These are phyloP conservation scores for Polychaeton citri DNA, from an alignment of 2,329 filamentous ascomycete genomes.

Conservation along the genomic window DNA sequence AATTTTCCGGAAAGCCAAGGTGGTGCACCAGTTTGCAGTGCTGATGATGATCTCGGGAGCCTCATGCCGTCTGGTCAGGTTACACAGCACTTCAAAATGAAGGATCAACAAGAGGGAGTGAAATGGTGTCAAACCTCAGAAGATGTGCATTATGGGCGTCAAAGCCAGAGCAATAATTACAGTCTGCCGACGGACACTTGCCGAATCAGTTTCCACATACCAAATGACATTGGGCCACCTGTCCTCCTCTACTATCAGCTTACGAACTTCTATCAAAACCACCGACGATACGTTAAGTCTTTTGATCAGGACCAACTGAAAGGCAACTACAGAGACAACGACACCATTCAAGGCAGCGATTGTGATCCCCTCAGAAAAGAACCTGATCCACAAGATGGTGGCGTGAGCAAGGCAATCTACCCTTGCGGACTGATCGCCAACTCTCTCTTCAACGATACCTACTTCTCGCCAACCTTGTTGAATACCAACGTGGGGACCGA, in stretches of 20 bases:
- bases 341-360: conserved; percentile 51
- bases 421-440: conserved; percentile 95
- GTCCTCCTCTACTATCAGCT: conserved; percentile 91
- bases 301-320: conserved; percentile 74
- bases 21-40: conserved; percentile 31
- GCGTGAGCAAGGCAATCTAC: conserved; percentile 56
- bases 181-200: conserved; percentile 41
- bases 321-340: conserved; percentile 49
- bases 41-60: conserved; percentile 19
- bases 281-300: conserved; percentile 87
- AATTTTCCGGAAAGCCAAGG: conserved; percentile 19
- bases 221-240: conserved; percentile 64
- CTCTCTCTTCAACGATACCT: conserved; percentile 92
- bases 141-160: conserved; percentile 12
- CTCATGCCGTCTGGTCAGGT: conserved; percentile 47
- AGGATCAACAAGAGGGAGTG: conserved; percentile 9
- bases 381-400: conserved; percentile 22
- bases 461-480: conserved; percentile 49
- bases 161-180: conserved; percentile 4
- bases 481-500: conserved; percentile 33
- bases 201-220: conserved; percentile 64
- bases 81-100: conserved; percentile 55
- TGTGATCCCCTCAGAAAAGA: conserved; percentile 54
- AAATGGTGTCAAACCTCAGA: conserved; percentile 13
- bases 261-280: conserved; percentile 98